Conservation (phyloP, 2,329 filamentous ascomycete genomes). For the Fusarium subtropicale region DNA sequence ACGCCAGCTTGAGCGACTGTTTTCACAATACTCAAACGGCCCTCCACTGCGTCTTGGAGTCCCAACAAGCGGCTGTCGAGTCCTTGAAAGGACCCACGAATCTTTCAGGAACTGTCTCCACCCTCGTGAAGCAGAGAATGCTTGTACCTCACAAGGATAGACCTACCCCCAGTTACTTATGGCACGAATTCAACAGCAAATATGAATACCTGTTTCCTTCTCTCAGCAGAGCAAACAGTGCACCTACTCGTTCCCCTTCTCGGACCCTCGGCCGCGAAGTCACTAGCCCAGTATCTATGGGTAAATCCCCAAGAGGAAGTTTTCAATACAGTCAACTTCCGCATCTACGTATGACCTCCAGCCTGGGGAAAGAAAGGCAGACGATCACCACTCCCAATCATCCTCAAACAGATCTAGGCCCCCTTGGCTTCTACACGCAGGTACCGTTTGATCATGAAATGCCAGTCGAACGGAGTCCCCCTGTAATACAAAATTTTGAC, state of each 20-base stretch:
- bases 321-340: background rate
- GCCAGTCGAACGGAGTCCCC: background rate
- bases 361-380: background rate
- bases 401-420: background rate
- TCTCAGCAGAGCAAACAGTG: background rate
- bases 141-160: constrained; percentile 3
- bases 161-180: background rate
- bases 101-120: constrained; percentile 10
- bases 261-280: no score
- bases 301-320: background rate
- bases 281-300: background rate
- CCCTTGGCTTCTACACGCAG: background rate
- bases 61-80: background rate
- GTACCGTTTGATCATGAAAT: background rate
- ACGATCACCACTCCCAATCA: background rate
- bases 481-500: background rate
- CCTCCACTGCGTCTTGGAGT: constrained; percentile 3
- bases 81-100: background rate
- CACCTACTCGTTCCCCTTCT: background rate
- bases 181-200: background rate
- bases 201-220: background rate
- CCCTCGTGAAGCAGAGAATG: constrained; percentile 11
- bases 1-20: constrained; percentile 15
- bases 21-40: constrained; percentile 18
- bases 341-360: background rate